Base-by-base conservation (phyloP, 2,329 filamentous ascomycete genomes). In the Ophiosphaerella narmari region DNA sequence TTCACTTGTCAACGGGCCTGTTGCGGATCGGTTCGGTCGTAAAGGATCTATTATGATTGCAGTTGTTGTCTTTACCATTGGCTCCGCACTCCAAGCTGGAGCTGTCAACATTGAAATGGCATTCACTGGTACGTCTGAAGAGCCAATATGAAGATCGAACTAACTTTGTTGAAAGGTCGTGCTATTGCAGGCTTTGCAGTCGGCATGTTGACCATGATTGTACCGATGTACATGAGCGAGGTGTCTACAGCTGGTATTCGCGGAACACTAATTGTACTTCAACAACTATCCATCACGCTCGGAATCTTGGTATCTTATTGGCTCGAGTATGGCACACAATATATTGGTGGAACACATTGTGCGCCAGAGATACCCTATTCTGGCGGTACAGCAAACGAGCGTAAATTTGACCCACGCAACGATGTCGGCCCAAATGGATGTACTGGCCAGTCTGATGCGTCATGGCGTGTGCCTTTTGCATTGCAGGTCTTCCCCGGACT, bases 401-500 rank as follows among this genome's bases (percentile, higher is more conserved):
- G 58, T 7, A 63, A 62, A 5, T 81, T 82, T 48, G 75, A 56
- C 48, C 70, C 47, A 18, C 43, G 42, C 31, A 52, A 46, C 21
- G 56, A 61, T 24, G 49, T 63, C n/a, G 56, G 60, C 13, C 60
- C 56, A 1, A 54, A 55, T 14, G 60, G 58, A 12, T 63, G 58
- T 36, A 61, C 58, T 13, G 58, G 58, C 9, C 60, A 66, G 21
- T 89, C 53, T 13, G 55, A 62, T 38, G 52, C 60, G 18, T 36
- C 60, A 8, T 66, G 62, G 63, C 87, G 90, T 55, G 90, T 94
- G 48, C 89, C 89, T 45, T 90, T 94, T 58, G 85, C 75, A 45
- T 77, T 95, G 40, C 91, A 95, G 76, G 88, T 93, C 73, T 75
- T 84, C 50, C 94, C 89, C 86, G 90, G 87, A 42, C 37, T 91